phyloP scores from a whole-genome alignment of 306 rosid genomes.

The Cucumis sativus region Cucumber_9930_V3 NC_026655.2:2795501-2796000 shows the following conservation, averaged over 20 bases:
- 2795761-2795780: slow-evolving; percentile 4
- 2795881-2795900: slow-evolving; percentile 41
- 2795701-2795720: slow-evolving; percentile 83
- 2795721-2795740: slow-evolving; percentile 71
- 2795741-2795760: slow-evolving; percentile 36
- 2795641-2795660: background rate
- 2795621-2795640: background rate
- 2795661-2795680: slow-evolving; percentile 1
- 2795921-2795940: background rate
- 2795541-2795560: slow-evolving; percentile 76
- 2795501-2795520: slow-evolving; percentile 71
- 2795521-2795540: slow-evolving; percentile 86
- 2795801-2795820: background rate
- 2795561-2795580: slow-evolving; percentile 60
- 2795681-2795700: slow-evolving; percentile 62
- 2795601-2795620: background rate
- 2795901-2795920: background rate
- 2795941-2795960: background rate
- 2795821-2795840: slow-evolving; percentile 46
- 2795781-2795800: background rate
- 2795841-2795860: slow-evolving; percentile 55
- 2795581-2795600: slow-evolving; percentile 46
- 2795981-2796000: slow-evolving; percentile 30
- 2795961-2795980: background rate
- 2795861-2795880: slow-evolving; percentile 65